phyloP scores from a whole-genome alignment of 192 early-diverging fungal species.

The Rhizophagus clarus region DNA sequence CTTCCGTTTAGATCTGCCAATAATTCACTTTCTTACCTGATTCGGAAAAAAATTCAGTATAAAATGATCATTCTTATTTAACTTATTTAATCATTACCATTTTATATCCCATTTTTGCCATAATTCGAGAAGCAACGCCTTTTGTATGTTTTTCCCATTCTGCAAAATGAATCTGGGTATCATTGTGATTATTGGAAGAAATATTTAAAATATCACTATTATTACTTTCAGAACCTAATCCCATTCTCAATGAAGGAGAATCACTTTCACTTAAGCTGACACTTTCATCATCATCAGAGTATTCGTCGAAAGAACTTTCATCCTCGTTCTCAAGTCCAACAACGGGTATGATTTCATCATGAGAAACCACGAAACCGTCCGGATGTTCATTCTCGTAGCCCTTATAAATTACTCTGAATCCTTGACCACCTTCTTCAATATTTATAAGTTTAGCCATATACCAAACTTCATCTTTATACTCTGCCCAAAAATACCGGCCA shows the following conservation, averaged over 20 bases:
- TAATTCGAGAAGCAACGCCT: neutral
- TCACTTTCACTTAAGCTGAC: neutral
- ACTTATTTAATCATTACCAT: constrained; percentile 5
- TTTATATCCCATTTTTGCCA: constrained; percentile 30
- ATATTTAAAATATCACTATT: neutral
- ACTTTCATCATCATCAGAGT: neutral
- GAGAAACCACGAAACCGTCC: constrained; percentile 1
- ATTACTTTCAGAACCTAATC: neutral
- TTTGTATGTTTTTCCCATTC: constrained; percentile 32
- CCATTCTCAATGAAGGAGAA: neutral
- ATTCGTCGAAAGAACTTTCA: neutral
- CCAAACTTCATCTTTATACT: constrained; percentile 11
- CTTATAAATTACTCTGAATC: constrained; percentile 16
- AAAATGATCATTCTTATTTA: neutral
- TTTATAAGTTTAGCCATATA: constrained; percentile 17
- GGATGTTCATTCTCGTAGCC: constrained; percentile 20
- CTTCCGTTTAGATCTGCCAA: neutral
- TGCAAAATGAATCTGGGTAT: neutral
- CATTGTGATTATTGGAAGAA: neutral
- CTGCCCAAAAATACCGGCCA: constrained; percentile 11
- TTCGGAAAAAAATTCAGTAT: neutral
- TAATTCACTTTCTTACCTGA: neutral
- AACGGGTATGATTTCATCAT: constrained; percentile 19
- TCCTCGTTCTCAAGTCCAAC: neutral
- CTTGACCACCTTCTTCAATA: neutral